Conservation (phyloP, 768 basidiomycete genomes). For the Tremella mesenterica region DNA sequence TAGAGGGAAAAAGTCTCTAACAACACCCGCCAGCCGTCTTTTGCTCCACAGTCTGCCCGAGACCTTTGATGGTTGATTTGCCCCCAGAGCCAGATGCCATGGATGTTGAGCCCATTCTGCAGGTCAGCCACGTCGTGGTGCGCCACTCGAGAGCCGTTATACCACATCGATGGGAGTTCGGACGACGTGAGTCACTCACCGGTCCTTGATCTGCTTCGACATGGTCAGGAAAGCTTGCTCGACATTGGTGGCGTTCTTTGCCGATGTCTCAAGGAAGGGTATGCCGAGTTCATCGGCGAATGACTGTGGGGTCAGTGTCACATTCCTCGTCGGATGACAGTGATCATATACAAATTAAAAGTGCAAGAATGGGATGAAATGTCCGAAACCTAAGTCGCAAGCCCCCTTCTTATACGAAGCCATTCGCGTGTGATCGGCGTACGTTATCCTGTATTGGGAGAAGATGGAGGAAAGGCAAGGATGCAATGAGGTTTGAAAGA, state of each 20-base stretch:
- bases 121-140: no score
- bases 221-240: conserved; percentile 98
- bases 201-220: conserved; percentile 60
- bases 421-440: no score
- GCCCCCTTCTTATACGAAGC: no score
- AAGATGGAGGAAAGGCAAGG: no score
- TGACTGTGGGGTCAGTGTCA: conserved; percentile 59
- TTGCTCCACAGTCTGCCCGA: conserved; percentile 43
- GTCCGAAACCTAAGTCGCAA: no score
- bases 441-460: no score
- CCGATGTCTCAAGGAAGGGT: conserved; percentile 95
- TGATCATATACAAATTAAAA: no score
- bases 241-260: conserved; percentile 93
- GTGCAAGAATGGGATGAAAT: no score
- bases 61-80: conserved; percentile 41
- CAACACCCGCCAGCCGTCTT: conserved; percentile 44
- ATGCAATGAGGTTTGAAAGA: neutral
- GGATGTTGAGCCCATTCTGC: conserved; percentile 41
- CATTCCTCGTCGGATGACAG: no score
- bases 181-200: conserved; percentile 40
- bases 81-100: conserved; percentile 42
- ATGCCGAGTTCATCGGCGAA: conserved; percentile 88
- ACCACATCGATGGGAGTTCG: neutral
- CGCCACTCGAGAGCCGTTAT: no score
- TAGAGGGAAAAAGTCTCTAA: conserved; percentile 12